Evolutionary conservation across 2,329 filamentous ascomycete species (phyloP).

Genomic region (Aphanocladium album): DNA sequence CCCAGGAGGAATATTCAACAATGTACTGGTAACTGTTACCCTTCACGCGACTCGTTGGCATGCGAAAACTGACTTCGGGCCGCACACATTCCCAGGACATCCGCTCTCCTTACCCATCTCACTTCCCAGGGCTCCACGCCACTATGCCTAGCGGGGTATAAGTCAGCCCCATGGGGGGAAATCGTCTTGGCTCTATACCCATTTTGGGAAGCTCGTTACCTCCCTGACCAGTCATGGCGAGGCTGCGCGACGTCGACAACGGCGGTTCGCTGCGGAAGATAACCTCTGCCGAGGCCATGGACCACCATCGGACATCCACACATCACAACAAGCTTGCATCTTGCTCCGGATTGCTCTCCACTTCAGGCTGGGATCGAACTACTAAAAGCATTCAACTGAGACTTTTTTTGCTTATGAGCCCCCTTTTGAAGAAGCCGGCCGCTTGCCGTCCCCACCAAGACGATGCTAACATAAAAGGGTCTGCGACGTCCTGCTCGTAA

Average conservation of each 20-base stretch:
- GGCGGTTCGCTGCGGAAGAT: not conserved
- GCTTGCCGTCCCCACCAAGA: not conserved
- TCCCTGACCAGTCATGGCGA: not conserved
- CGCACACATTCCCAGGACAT: not conserved
- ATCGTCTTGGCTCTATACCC: not conserved
- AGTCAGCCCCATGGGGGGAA: not conserved
- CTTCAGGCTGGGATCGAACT: not conserved
- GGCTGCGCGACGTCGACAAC: not conserved
- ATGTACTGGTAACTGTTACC: not conserved
- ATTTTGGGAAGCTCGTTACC: not conserved
- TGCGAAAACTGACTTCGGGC: not conserved
- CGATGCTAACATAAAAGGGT: not conserved
- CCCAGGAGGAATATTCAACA: not conserved
- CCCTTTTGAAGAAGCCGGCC: not conserved
- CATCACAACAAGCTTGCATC: not conserved
- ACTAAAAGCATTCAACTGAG: not conserved
- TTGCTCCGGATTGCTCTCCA: not conserved
- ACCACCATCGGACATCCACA: not conserved
- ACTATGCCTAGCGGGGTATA: not conserved
- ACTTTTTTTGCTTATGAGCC: not conserved
- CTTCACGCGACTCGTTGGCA: not conserved
- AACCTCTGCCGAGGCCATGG: not conserved
- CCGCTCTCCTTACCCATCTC: not conserved
- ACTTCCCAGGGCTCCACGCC: not conserved
- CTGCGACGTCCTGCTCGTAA: not conserved